Evolutionary conservation across 1,284 basidiomycete genomes (phyloP).

Genomic region (Trichosporon sp.): DNA sequence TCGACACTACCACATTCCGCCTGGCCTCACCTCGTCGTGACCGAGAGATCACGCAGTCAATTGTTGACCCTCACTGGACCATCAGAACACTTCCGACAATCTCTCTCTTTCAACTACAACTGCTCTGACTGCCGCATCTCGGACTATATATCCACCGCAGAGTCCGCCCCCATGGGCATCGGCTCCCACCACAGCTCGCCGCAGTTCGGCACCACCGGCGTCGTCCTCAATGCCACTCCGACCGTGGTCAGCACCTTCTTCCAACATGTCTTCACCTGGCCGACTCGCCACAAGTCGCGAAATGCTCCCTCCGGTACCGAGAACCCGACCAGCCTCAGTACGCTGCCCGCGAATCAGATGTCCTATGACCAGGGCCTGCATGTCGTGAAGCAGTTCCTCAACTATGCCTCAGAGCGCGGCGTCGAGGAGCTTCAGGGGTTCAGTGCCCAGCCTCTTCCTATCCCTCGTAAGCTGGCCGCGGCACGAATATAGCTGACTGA

Average conservation of each 20-base stretch:
- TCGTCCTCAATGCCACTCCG: constrained; percentile 40
- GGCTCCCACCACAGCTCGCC: not conserved
- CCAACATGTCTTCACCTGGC: constrained; percentile 30
- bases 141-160: constrained; percentile 7
- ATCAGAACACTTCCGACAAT: too few relatives aligned
- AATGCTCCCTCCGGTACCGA: not conserved
- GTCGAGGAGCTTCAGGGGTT: constrained; percentile 49
- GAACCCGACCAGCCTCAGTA: constrained; percentile 4
- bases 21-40: too few relatives aligned
- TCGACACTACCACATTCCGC: too few relatives aligned
- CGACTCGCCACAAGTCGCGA: constrained; percentile 16
- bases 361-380: constrained; percentile 45
- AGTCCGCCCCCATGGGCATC: not conserved
- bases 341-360: constrained; percentile 36
- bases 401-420: constrained; percentile 39
- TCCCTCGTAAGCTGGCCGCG: constrained; percentile 27
- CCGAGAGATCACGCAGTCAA: too few relatives aligned
- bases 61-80: too few relatives aligned
- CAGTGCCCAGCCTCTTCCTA: constrained; percentile 45
- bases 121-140: too few relatives aligned
- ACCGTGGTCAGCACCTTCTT: constrained; percentile 45
- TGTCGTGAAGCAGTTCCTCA: constrained; percentile 39
- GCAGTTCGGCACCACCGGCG: constrained; percentile 11
- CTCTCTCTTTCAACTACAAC: too few relatives aligned
- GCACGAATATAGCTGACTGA: not conserved